Conservation (phyloP, 495 filamentous ascomycete species). For the Tricharina praecox region DNA sequence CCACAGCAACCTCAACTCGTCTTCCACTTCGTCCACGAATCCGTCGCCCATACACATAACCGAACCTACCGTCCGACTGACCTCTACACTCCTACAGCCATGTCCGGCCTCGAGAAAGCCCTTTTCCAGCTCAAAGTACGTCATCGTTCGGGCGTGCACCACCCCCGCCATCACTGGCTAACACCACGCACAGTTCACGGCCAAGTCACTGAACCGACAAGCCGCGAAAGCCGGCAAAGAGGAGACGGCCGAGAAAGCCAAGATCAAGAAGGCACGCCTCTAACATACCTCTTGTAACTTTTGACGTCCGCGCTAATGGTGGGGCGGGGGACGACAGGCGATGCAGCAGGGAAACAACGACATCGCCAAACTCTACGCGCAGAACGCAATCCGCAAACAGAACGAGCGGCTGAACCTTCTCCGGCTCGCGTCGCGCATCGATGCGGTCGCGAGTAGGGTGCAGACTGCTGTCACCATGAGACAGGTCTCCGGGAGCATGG, state of each 20-base stretch:
- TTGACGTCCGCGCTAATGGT: slow-evolving; percentile 6
- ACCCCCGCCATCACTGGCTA: slow-evolving; percentile 5
- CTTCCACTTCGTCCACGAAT: too few species aligned
- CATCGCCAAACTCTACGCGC: slow-evolving; percentile 66
- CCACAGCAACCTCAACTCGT: too few species aligned
- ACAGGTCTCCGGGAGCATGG: slow-evolving; percentile 46
- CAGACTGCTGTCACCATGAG: slow-evolving; percentile 53
- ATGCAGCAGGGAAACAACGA: slow-evolving; percentile 52
- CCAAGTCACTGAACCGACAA: slow-evolving; percentile 67
- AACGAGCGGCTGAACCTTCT: slow-evolving; percentile 51
- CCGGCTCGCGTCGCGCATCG: slow-evolving; percentile 40
- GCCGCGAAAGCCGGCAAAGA: slow-evolving; percentile 68
- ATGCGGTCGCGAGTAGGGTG: slow-evolving; percentile 44
- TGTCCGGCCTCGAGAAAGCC: slow-evolving; percentile 48
- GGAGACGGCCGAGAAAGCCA: slow-evolving; percentile 62
- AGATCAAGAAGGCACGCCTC: slow-evolving; percentile 53
- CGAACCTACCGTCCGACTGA: neutral
- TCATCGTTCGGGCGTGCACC: slow-evolving; percentile 10
- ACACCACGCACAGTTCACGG: slow-evolving; percentile 46
- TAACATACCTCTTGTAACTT: neutral
- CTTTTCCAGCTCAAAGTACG: slow-evolving; percentile 47
- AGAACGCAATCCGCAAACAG: slow-evolving; percentile 66
- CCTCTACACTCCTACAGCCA: slow-evolving; percentile 19
- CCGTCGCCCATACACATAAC: neutral
- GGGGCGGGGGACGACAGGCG: slow-evolving; percentile 27